A percentile compares a stretch with the other conserved stretches of the same genome.
These are phyloP conservation scores for Capniomyces stellatus DNA, from an alignment of 371 early-diverging fungal genomes.

Conservation along the genomic window DNA sequence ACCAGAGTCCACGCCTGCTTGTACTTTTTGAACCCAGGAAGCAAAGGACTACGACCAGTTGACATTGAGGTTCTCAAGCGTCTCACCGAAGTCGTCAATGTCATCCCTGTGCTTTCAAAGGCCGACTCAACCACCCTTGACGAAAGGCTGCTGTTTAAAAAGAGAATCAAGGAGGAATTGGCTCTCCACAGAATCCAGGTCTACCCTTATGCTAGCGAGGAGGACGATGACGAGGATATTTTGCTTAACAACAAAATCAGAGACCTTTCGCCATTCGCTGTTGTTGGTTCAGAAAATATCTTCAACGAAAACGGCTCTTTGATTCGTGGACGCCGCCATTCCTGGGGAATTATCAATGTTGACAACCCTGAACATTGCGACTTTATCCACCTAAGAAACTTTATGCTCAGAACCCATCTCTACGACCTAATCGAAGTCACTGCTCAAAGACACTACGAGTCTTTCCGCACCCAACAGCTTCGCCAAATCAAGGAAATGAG, in stretches of 20 bases:
- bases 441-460: slow-evolving; percentile 68
- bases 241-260: slow-evolving; percentile 54
- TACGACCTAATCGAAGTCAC: slow-evolving; percentile 77
- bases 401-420: slow-evolving; percentile 67
- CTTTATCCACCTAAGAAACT: slow-evolving; percentile 75
- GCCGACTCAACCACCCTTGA: slow-evolving; percentile 56
- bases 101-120: slow-evolving; percentile 85
- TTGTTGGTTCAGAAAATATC: slow-evolving; percentile 68
- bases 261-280: slow-evolving; percentile 66
- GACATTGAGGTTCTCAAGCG: slow-evolving; percentile 95
- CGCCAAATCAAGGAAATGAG: slow-evolving; percentile 28
- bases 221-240: slow-evolving; percentile 60
- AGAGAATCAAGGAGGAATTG: slow-evolving; percentile 73
- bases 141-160: slow-evolving; percentile 58
- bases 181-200: slow-evolving; percentile 73
- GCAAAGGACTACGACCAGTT: slow-evolving; percentile 87
- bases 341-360: slow-evolving; percentile 92
- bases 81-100: slow-evolving; percentile 82
- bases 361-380: slow-evolving; percentile 80
- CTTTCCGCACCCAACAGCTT: slow-evolving; percentile 51
- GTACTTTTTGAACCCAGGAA: slow-evolving; percentile 95
- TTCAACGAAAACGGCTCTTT: slow-evolving; percentile 61
- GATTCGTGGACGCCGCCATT: slow-evolving; percentile 88
- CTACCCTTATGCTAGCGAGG: slow-evolving; percentile 72
- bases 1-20: slow-evolving; percentile 94